These are phyloP conservation scores for Puccinia brachypodii DNA, from an alignment of 1,284 basidiomycete genomes.

Conservation along the genomic window DNA sequence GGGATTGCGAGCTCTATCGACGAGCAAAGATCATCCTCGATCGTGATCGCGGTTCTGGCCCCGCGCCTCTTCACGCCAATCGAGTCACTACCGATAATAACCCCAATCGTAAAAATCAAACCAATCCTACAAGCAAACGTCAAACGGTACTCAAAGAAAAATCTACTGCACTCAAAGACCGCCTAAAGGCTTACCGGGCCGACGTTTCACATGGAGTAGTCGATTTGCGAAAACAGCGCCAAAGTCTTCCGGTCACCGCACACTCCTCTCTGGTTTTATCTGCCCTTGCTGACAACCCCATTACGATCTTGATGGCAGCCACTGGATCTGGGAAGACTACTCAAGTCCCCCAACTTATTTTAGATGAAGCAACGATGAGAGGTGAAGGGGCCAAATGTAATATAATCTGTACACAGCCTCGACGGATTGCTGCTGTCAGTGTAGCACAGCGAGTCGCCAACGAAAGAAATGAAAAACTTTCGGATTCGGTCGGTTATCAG, in stretches of 20 bases:
- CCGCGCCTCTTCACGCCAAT: slow-evolving; percentile 69
- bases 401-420: slow-evolving; percentile 89
- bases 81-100: slow-evolving; percentile 62
- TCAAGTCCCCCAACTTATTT: slow-evolving; percentile 87
- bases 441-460: slow-evolving; percentile 89
- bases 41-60: slow-evolving; percentile 60
- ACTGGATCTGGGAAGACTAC: slow-evolving; percentile 97
- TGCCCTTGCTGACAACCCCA: slow-evolving; percentile 75
- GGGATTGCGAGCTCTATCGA: slow-evolving; percentile 62
- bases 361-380: slow-evolving; percentile 77
- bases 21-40: slow-evolving; percentile 56
- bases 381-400: slow-evolving; percentile 83
- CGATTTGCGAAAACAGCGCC: slow-evolving; percentile 27
- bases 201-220: slow-evolving; percentile 13
- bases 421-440: slow-evolving; percentile 86
- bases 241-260: slow-evolving; percentile 50
- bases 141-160: slow-evolving; percentile 20
- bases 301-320: slow-evolving; percentile 89
- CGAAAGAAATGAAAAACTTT: slow-evolving; percentile 76
- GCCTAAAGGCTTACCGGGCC: neutral
- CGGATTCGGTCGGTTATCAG: slow-evolving; percentile 79
- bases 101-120: slow-evolving; percentile 3
- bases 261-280: slow-evolving; percentile 59
- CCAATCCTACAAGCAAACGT: neutral
- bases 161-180: slow-evolving; percentile 23